phyloP scores from a whole-genome alignment of 2,329 filamentous ascomycete species.

The Fusarium papillatum region DNA sequence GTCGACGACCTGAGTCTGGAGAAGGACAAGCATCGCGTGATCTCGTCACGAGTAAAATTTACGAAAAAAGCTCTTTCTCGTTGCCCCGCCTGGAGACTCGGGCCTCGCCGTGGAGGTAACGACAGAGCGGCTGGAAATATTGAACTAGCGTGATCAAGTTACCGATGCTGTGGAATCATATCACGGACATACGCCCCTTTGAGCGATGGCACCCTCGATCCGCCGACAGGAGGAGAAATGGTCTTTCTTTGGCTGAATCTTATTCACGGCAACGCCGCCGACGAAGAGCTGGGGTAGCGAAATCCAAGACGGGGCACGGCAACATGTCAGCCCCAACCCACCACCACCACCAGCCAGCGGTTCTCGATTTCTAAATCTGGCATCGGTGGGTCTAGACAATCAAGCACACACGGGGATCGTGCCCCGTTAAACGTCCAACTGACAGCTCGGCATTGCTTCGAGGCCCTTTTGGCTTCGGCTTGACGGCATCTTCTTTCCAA shows the following conservation, averaged over 20 bases:
- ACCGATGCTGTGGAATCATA: neutral
- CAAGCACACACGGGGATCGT: neutral
- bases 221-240: neutral
- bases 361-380: neutral
- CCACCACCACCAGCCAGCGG: neutral
- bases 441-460: neutral
- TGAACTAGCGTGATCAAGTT: neutral
- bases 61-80: neutral
- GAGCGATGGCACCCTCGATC: neutral
- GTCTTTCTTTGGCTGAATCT: neutral
- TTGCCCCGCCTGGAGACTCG: neutral
- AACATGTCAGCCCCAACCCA: slow-evolving; percentile 1
- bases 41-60: neutral
- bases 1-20: neutral
- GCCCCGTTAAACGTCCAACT: neutral
- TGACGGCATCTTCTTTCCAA: neutral
- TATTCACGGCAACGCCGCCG: neutral
- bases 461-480: neutral
- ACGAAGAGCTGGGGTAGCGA: neutral
- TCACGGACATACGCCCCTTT: neutral
- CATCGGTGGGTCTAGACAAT: neutral
- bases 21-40: neutral
- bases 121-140: neutral
- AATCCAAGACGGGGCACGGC: neutral
- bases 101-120: neutral